Base-by-base conservation (phyloP, 371 early-diverging fungal genomes). In the Actinomucor elegans region DNA sequence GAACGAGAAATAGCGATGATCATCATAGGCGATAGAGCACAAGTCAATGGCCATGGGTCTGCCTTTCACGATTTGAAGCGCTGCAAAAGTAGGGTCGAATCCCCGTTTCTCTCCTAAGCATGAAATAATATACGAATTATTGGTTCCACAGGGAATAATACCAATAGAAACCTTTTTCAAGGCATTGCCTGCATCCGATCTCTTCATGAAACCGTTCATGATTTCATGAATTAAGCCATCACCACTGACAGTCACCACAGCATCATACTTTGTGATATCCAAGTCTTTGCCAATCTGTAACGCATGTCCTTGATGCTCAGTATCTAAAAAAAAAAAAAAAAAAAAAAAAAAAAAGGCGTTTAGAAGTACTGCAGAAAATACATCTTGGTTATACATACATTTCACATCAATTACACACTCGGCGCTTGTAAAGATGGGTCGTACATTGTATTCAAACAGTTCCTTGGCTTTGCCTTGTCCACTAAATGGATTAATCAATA, bases 181-280 rank as follows among this genome's bases (percentile, higher is more conserved):
- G 1, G 71, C 67, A 4, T 69, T 47, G 4, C 57, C 48, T 5
- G 79, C 88, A 66, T 91, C 90, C 0, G 76, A 66, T 28, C 90
- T 75, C 46, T 77, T 64, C 66, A 89, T 66, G 24, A 90, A 68
- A 2, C 91, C 91, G 51, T 92, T 89, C 38, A 90, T 66, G 10
- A 88, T 70, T 62, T 92, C 93, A 52, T 92, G 90, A 34, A 89
- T 75, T 5, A 89, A 77, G 11, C 93, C 93, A 59, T 92, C 93
- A 21, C 93, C 93, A 59, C 88, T 84, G 36, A 90, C 75, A 20
- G 86, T 73, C 9, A 87, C 74, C 24, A 87, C 73, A 18, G 81
- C 84, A 36, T 80, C 81, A 52, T 73, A 91, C 12, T 61, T 55
- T 0, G 64, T 48, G 20, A 82, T 67, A 53, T 86, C 79, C 7